Evolutionary conservation across 2,329 filamentous ascomycete genomes (phyloP).

Genomic region (Colletotrichum sp.): DNA sequence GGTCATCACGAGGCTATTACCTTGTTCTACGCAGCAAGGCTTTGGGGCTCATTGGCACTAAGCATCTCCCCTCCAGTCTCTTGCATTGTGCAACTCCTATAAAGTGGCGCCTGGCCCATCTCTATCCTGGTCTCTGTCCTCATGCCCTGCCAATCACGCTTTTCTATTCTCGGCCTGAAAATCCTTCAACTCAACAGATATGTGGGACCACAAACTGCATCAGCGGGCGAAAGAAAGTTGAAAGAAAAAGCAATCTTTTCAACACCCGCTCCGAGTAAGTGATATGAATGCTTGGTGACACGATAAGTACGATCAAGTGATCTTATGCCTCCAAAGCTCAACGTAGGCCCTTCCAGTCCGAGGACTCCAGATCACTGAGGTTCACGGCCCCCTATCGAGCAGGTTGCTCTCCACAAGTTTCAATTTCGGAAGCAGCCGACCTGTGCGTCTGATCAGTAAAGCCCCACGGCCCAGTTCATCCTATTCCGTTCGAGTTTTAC

Average conservation of each 20-base stretch:
- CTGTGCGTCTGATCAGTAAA: not conserved
- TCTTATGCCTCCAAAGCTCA: not conserved
- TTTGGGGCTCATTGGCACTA: not conserved
- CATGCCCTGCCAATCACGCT: accelerated
- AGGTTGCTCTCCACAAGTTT: accelerated
- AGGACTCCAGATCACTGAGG: not conserved
- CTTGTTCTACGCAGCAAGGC: not conserved
- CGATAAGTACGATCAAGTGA: not conserved
- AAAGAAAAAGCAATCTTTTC: not conserved
- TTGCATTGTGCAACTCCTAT: not conserved
- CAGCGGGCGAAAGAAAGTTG: not conserved
- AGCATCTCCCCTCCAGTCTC: not conserved
- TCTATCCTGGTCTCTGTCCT: not conserved
- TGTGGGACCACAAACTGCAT: not conserved
- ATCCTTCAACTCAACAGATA: accelerated
- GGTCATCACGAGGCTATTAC: not conserved
- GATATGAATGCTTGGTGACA: not conserved
- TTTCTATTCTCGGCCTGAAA: not conserved
- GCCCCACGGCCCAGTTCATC: not conserved
- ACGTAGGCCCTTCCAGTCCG: not conserved
- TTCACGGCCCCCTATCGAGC: not conserved
- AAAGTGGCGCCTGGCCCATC: not conserved
- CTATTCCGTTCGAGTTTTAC: not conserved
- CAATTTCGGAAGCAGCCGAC: not conserved
- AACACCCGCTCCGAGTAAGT: not conserved